phyloP scores from a whole-genome alignment of 2,329 filamentous ascomycete species.

The Fusarium duplospermum region DNA sequence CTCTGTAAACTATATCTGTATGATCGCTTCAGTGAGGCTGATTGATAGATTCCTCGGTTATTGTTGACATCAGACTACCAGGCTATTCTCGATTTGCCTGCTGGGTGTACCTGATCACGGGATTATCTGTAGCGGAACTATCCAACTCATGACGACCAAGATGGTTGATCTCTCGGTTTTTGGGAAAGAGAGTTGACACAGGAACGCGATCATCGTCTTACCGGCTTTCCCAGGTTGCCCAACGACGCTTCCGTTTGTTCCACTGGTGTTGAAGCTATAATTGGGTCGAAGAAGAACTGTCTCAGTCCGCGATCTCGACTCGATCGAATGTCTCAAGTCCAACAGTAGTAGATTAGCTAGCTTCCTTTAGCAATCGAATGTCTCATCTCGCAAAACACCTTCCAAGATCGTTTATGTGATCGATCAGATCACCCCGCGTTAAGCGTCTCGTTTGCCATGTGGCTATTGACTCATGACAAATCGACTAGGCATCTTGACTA shows the following conservation, averaged over 20 bases:
- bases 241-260: conserved; percentile 6
- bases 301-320: conserved; percentile 14
- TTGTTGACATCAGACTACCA: neutral
- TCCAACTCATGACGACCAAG: conserved; percentile 17
- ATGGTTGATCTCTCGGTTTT: neutral
- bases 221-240: conserved; percentile 1
- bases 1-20: conserved; percentile 14
- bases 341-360: too few species aligned
- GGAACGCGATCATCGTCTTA: conserved; percentile 30
- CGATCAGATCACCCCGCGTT: neutral
- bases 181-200: conserved; percentile 2
- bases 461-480: conserved; percentile 29
- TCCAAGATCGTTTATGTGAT: neutral
- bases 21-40: neutral
- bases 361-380: neutral
- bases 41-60: conserved; percentile 12
- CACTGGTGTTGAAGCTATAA: neutral
- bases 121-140: neutral
- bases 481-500: neutral
- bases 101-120: neutral
- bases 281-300: conserved; percentile 10
- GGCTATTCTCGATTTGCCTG: neutral
- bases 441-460: conserved; percentile 20
- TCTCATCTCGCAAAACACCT: neutral
- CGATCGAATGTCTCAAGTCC: neutral